Percentiles rank a stretch among this genome's conserved stretches.
Evolutionary conservation across 2,329 filamentous ascomycete species (phyloP).

Genomic region (Aulographum hederae): DNA sequence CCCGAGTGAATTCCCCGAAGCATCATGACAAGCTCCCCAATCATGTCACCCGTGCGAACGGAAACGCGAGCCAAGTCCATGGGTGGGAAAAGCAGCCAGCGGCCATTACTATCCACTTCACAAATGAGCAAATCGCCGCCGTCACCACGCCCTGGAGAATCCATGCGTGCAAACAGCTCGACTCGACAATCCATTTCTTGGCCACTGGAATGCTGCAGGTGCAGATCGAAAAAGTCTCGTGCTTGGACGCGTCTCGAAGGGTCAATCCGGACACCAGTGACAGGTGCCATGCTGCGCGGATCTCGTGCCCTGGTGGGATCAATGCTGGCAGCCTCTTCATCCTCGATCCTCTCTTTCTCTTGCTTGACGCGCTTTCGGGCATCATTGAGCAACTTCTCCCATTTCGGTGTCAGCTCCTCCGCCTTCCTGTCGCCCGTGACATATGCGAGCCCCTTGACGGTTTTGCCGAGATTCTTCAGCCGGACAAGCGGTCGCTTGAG

Average conservation of each 20-base stretch:
- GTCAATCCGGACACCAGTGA: conserved; percentile 55
- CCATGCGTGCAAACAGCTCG: conserved; percentile 74
- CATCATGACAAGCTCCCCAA: conserved; percentile 69
- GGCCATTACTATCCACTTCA: conserved; percentile 59
- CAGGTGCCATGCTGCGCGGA: conserved; percentile 53
- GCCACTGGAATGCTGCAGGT: conserved; percentile 72
- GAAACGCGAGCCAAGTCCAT: conserved; percentile 58
- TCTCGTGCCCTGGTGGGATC: conserved; percentile 69
- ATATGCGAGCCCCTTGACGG: conserved; percentile 51
- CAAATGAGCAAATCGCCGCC: conserved; percentile 80
- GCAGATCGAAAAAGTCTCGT: conserved; percentile 76
- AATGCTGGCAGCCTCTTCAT: conserved; percentile 71
- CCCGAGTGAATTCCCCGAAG: conserved; percentile 50
- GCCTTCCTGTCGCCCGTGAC: conserved; percentile 36
- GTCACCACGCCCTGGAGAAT: conserved; percentile 44
- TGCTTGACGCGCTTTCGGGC: conserved; percentile 58
- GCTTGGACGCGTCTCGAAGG: conserved; percentile 67
- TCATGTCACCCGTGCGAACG: conserved; percentile 55
- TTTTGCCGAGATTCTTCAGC: conserved; percentile 72
- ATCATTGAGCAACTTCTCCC: conserved; percentile 56
- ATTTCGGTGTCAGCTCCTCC: conserved; percentile 39
- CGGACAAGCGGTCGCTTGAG: conserved; percentile 77
- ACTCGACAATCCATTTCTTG: conserved; percentile 79
- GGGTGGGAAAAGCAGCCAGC: conserved; percentile 85
- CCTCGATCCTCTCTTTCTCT: conserved; percentile 55